Conservation (phyloP, 2,329 filamentous ascomycete species). For the Sordariomycetes sp. region DNA sequence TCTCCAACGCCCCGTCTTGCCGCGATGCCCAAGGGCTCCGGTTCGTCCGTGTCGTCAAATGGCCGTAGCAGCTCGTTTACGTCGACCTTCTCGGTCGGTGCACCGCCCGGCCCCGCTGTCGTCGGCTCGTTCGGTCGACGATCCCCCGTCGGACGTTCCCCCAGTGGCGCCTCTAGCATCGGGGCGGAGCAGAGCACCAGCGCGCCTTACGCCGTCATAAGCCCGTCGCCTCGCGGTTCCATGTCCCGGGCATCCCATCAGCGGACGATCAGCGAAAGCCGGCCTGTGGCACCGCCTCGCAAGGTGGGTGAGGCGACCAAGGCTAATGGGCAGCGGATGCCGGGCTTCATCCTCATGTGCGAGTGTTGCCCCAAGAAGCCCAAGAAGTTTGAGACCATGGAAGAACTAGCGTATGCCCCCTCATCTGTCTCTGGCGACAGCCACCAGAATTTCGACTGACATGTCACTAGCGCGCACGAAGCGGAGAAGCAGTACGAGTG, state of each 20-base stretch:
- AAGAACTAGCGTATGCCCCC: slow-evolving; percentile 68
- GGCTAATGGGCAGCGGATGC: slow-evolving; percentile 30
- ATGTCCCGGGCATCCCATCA: slow-evolving; percentile 29
- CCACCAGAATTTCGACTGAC: background rate
- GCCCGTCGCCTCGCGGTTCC: slow-evolving; percentile 33
- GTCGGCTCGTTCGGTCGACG: slow-evolving; percentile 30
- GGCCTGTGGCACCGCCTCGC: slow-evolving; percentile 31
- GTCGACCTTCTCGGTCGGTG: slow-evolving; percentile 26
- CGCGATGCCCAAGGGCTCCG: slow-evolving; percentile 28
- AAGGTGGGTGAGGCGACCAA: slow-evolving; percentile 38
- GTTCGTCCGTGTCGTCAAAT: slow-evolving; percentile 28
- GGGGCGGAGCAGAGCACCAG: slow-evolving; percentile 9
- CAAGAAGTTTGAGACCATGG: slow-evolving; percentile 79
- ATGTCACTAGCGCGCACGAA: slow-evolving; percentile 60
- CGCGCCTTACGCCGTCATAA: slow-evolving; percentile 19
- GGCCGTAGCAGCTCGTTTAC: slow-evolving; percentile 34
- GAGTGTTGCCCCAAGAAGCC: slow-evolving; percentile 96
- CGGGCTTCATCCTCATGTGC: slow-evolving; percentile 50
- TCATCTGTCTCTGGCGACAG: background rate
- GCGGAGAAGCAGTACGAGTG: slow-evolving; percentile 96
- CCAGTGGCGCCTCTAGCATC: slow-evolving; percentile 25
- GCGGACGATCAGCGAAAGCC: slow-evolving; percentile 27
- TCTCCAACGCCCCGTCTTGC: slow-evolving; percentile 38
- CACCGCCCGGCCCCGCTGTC: slow-evolving; percentile 25
- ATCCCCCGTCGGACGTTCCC: slow-evolving; percentile 30